Percentiles rank a stretch among this genome's conserved stretches.
Evolutionary conservation across 176 grass and related monocot species (phyloP).

Genomic region (Rhipidocladum racemiflorum): DNA sequence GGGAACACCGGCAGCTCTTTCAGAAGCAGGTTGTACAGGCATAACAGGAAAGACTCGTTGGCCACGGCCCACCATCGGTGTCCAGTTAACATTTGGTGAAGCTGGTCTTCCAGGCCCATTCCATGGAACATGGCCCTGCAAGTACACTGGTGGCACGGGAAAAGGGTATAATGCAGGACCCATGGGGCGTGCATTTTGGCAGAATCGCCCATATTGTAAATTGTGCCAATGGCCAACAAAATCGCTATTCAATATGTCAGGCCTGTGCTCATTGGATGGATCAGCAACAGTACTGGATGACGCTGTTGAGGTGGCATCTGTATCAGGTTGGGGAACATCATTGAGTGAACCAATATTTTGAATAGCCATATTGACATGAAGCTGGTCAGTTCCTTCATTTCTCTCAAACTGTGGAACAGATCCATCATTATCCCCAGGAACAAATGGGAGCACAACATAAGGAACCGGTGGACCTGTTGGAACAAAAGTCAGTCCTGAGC

Average conservation of each 20-base stretch:
- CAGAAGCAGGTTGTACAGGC: slow-evolving; percentile 55
- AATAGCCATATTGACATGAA: slow-evolving; percentile 38
- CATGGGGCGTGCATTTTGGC: slow-evolving; percentile 50
- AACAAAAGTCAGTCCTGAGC: slow-evolving; percentile 60
- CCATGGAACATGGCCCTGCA: slow-evolving; percentile 64
- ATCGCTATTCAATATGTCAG: slow-evolving; percentile 87
- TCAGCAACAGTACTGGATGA: slow-evolving; percentile 42
- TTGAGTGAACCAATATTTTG: slow-evolving; percentile 45
- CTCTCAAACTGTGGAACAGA: slow-evolving; percentile 50
- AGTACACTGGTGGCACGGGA: slow-evolving; percentile 43
- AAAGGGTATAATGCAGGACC: slow-evolving; percentile 43
- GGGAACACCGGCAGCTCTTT: slow-evolving; percentile 41
- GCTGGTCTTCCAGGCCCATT: slow-evolving; percentile 65
- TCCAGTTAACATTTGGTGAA: slow-evolving; percentile 62
- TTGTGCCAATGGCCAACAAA: slow-evolving; percentile 58
- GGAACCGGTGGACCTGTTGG: slow-evolving; percentile 65
- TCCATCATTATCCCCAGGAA: slow-evolving; percentile 47
- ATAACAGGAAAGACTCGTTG: slow-evolving; percentile 60
- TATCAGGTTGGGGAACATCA: slow-evolving; percentile 49
- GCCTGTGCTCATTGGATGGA: slow-evolving; percentile 52
- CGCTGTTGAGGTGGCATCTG: slow-evolving; percentile 34
- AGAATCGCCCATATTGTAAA: slow-evolving; percentile 67
- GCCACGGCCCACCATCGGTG: slow-evolving; percentile 48
- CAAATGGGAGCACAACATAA: slow-evolving; percentile 52
- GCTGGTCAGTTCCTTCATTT: slow-evolving; percentile 53